These are phyloP conservation scores for Penicillium decumbens DNA, from an alignment of 2,329 filamentous ascomycete genomes.

Conservation along the genomic window DNA sequence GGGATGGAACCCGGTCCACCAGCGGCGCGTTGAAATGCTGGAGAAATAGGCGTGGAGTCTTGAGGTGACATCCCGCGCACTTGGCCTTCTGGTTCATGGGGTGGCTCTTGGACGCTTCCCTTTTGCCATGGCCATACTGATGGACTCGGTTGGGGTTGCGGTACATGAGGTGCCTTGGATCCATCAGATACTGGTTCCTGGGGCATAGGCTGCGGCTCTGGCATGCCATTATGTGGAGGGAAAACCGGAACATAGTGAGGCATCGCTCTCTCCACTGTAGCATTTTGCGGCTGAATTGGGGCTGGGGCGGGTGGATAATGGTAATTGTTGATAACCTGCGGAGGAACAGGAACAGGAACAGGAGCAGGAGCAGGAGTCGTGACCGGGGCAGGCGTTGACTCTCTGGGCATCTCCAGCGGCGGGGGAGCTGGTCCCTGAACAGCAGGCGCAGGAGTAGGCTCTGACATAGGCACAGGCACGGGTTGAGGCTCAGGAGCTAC, in stretches of 20 bases:
- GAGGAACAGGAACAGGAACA: not conserved
- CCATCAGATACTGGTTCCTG: not conserved
- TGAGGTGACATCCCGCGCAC: not conserved
- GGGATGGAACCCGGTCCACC: slow-evolving; percentile 58
- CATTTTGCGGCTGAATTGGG: slow-evolving; percentile 46
- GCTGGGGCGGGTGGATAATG: slow-evolving; percentile 10
- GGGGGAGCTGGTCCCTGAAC: slow-evolving; percentile 1
- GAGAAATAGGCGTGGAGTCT: slow-evolving; percentile 56
- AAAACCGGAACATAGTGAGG: slow-evolving; percentile 55
- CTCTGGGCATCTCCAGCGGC: not conserved
- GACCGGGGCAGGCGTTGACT: not conserved
- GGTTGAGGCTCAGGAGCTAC: not conserved
- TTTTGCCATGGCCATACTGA: not conserved
- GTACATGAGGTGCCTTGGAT: not conserved
- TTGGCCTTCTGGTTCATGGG: not conserved
- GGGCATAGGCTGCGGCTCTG: not conserved
- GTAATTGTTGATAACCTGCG: slow-evolving; percentile 10
- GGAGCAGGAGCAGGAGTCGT: not conserved
- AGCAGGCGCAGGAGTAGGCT: not conserved
- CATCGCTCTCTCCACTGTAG: slow-evolving; percentile 21
- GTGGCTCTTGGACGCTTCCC: not conserved
- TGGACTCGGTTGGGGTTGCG: not conserved
- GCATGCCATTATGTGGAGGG: slow-evolving; percentile 46
- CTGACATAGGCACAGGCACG: not conserved
- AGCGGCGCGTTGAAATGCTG: slow-evolving; percentile 59